Percentiles rank a stretch among this genome's conserved stretches.
phyloP scores from a whole-genome alignment of 75 land plant species.

The Azolla pinnata region DNA sequence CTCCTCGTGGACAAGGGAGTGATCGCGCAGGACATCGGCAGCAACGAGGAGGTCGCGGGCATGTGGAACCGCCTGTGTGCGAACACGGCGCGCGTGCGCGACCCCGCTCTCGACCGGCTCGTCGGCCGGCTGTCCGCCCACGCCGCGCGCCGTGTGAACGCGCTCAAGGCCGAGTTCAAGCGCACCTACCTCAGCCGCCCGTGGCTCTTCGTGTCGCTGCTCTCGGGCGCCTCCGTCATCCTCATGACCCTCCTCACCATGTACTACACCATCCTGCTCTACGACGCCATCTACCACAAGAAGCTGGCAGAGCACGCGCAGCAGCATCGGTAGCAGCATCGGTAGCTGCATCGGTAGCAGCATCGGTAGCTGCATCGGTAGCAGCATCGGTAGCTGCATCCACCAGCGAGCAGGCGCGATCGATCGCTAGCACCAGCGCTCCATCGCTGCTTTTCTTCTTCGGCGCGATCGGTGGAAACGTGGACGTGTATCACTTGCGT shows the following conservation, averaged over 20 bases:
- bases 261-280: constrained; percentile 12
- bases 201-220: constrained; percentile 41
- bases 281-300: too few species aligned
- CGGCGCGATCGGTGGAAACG: too few species aligned
- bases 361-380: too few species aligned
- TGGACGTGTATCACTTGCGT: too few species aligned
- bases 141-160: constrained; percentile 31
- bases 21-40: constrained; percentile 30
- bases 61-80: constrained; percentile 40
- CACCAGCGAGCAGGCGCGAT: too few species aligned
- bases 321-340: too few species aligned
- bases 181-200: constrained; percentile 42
- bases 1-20: constrained; percentile 34
- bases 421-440: too few species aligned
- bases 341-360: too few species aligned
- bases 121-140: constrained; percentile 29
- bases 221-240: constrained; percentile 35
- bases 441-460: too few species aligned
- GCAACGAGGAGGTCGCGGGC: constrained; percentile 39
- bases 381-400: too few species aligned
- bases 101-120: not conserved
- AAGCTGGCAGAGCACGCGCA: too few species aligned
- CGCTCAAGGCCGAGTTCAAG: constrained; percentile 37
- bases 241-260: constrained; percentile 34
- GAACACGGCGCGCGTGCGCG: not conserved